A percentile compares a stretch with the other conserved stretches of the same genome.
Conservation (phyloP, 164 flowering plant species). For the Magnolia kwangsiensis region DNA sequence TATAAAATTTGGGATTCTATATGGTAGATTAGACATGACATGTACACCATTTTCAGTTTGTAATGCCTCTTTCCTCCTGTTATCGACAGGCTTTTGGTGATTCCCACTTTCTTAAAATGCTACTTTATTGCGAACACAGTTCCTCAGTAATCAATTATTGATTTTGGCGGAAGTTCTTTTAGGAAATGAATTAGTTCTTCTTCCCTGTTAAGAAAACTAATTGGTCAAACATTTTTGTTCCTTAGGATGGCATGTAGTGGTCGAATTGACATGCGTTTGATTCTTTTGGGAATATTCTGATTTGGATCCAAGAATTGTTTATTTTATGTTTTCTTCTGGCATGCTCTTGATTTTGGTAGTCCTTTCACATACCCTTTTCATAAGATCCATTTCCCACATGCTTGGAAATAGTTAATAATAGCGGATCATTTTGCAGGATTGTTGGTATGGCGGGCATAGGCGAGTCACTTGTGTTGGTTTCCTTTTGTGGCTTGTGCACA, state of each 20-base stretch:
- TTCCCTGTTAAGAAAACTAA: not conserved
- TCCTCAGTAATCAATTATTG: too few relatives aligned
- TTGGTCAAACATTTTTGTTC: not conserved
- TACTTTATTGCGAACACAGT: too few relatives aligned
- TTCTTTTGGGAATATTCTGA: not conserved
- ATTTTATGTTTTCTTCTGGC: not conserved
- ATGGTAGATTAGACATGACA: too few relatives aligned
- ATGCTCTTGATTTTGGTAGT: not conserved
- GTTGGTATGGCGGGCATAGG: conserved; percentile 99
- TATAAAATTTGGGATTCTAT: too few relatives aligned
- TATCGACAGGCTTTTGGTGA: too few relatives aligned
- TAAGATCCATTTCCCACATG: not conserved
- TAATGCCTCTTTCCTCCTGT: too few relatives aligned
- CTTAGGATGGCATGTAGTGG: too few relatives aligned
- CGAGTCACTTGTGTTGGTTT: conserved; percentile 76
- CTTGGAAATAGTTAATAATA: not conserved
- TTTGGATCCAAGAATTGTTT: not conserved
- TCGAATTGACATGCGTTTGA: too few relatives aligned
- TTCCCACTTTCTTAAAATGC: too few relatives aligned
- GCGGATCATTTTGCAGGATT: conserved; percentile 55
- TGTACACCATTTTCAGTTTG: too few relatives aligned
- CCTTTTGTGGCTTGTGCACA: conserved; percentile 93
- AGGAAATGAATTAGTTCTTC: not conserved
- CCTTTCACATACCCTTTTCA: not conserved
- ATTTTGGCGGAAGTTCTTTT: too few relatives aligned